phyloP scores from a whole-genome alignment of 2,329 filamentous ascomycete genomes.

The Chalaropsis thielavioides region DNA sequence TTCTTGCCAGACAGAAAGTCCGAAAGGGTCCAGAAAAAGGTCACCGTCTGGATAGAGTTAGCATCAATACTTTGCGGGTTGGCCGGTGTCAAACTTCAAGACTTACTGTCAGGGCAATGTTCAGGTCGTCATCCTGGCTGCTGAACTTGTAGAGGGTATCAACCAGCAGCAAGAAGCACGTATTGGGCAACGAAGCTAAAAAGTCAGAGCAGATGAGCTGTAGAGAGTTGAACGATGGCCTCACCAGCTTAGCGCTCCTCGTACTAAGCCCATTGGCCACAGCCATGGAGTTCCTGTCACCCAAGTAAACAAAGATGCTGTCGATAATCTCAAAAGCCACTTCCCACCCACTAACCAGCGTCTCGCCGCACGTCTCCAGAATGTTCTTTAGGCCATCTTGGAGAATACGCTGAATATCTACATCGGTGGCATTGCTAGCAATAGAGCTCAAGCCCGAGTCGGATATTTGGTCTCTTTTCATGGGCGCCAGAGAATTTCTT shows the following conservation, averaged over 20 bases:
- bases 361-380: constrained; percentile 78
- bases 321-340: constrained; percentile 73
- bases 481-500: constrained; percentile 38
- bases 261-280: constrained; percentile 31
- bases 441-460: constrained; percentile 3
- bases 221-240: constrained; percentile 75
- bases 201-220: constrained; percentile 95
- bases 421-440: constrained; percentile 36
- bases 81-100: background rate
- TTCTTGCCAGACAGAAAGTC: constrained; percentile 61
- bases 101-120: constrained; percentile 77
- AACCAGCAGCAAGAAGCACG: constrained; percentile 62
- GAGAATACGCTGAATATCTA: constrained; percentile 66
- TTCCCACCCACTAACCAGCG: constrained; percentile 69
- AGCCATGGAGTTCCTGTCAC: constrained; percentile 24
- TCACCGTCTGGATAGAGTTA: constrained; percentile 50
- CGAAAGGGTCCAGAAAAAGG: constrained; percentile 90
- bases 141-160: constrained; percentile 84
- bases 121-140: constrained; percentile 78
- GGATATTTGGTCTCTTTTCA: constrained; percentile 6
- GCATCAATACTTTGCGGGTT: background rate
- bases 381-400: constrained; percentile 69
- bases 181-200: constrained; percentile 54
- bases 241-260: constrained; percentile 59
- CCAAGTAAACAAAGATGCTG: constrained; percentile 50